Base-by-base conservation (phyloP, 1,284 basidiomycete species). In the Austroboletus olivaceoglutinosus region DNA sequence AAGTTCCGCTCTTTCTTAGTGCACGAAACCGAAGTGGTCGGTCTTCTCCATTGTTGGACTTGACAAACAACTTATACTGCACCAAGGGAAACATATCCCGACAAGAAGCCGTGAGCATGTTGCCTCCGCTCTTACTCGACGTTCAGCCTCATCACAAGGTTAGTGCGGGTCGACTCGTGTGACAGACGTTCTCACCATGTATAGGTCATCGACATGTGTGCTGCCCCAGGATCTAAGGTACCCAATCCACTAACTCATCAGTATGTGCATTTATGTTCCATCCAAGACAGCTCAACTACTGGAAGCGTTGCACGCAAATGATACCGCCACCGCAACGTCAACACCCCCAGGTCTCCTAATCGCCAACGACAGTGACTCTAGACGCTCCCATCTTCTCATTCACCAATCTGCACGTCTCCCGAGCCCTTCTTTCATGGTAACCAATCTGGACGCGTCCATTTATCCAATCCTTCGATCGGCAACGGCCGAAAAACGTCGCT, bases 71-170 rank as follows among this genome's bases (percentile, higher is more conserved):
- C 48, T 58, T 19, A 56, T 29, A 12, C 23, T 19, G 31, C 34
- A 0, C 18, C 5, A 58, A 93, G 91, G 96, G 97, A 47, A 98
- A 98, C 64, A 82, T 99, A 50, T 97, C 93, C 11, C 79, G 97
- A 21, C 95, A 98, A 73, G 97, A 99, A 72, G 95, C 93, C 21
- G 97, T 99, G 47, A 97, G 93, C 63, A 99, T 99, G 97, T 77
- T 99, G 21, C 97, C 97, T 5, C 96, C 97, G 2, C 79, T 99
- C 2, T 87, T 99, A 61, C 81, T 99, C 44, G 90, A 96, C 55
- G 93, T 99, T n/a, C 78, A 93, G 63, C 91, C 94, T 1, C 87
- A 95, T 67, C 94, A 98, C 64, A 76, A 75, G 56, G 92, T 91
- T 55, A 53, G 78, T 45, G 8, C 6, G 15, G 9, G 13, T 27